Conservation (phyloP, 2,329 filamentous ascomycete species). For the Cordyceps cateniannulata region DNA sequence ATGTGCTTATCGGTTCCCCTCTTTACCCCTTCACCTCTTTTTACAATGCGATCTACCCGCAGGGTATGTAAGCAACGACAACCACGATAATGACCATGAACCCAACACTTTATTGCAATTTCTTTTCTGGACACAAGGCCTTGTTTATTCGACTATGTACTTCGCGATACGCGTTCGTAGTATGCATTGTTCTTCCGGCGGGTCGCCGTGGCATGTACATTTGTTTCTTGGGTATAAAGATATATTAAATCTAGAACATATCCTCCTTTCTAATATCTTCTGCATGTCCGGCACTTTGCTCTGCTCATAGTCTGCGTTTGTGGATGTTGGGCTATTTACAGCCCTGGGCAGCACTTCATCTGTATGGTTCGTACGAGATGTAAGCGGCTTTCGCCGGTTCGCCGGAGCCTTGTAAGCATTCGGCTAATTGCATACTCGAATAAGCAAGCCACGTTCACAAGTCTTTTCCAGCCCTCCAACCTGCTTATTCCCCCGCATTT, state of each 20-base stretch:
- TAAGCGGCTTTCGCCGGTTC: not conserved
- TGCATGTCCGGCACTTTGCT: too few relatives aligned
- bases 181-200: not conserved
- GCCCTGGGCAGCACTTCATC: not conserved
- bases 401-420: not conserved
- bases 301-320: too few relatives aligned
- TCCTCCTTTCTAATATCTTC: not conserved
- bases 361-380: not conserved
- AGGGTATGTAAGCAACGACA: not conserved
- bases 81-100: conserved; percentile 1
- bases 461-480: not conserved
- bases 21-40: not conserved
- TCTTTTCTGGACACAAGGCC: not conserved
- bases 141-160: not conserved
- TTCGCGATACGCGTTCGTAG: not conserved
- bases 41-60: not conserved
- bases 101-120: not conserved
- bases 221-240: not conserved
- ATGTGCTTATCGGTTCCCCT: not conserved
- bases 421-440: conserved; percentile 8
- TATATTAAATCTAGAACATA: not conserved
- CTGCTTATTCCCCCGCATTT: not conserved
- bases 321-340: not conserved
- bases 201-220: not conserved
- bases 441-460: not conserved